Evolutionary conservation across 208 protist species (phyloP).

Genomic region (Leishmania tropica): DNA sequence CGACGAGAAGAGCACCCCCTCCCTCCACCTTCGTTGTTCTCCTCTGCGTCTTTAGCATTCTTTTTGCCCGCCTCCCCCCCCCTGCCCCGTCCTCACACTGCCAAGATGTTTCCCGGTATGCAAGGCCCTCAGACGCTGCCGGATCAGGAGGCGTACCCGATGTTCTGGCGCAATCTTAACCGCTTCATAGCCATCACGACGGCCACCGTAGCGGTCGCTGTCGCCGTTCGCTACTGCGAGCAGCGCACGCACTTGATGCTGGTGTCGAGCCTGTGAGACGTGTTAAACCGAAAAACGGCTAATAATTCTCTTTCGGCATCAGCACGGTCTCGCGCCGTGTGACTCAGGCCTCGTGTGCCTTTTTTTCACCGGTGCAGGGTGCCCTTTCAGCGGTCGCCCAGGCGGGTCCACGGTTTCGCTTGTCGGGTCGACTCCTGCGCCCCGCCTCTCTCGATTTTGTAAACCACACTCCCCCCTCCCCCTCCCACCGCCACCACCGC

Average conservation of each 20-base stretch:
- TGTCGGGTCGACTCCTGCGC: background rate
- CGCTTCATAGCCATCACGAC: constrained; percentile 60
- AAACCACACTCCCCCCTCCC: background rate
- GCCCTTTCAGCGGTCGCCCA: background rate
- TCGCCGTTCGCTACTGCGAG: constrained; percentile 74
- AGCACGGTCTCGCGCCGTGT: background rate
- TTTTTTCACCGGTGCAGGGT: background rate
- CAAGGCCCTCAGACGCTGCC: constrained; percentile 71
- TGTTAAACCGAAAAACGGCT: background rate
- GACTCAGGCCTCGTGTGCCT: background rate
- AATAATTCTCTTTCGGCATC: background rate
- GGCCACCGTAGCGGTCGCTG: constrained; percentile 44
- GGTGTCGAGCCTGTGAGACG: constrained; percentile 50
- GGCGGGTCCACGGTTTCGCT: background rate
- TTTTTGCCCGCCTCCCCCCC: too few relatives aligned
- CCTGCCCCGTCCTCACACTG: background rate
- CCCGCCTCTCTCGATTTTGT: background rate
- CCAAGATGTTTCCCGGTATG: constrained; percentile 80
- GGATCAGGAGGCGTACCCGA: constrained; percentile 60
- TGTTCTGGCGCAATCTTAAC: constrained; percentile 81
- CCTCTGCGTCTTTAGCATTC: too few relatives aligned
- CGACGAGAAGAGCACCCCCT: background rate
- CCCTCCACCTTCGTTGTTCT: background rate
- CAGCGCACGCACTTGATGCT: constrained; percentile 57
- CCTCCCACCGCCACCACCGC: too few relatives aligned